Conservation (phyloP, 768 basidiomycete genomes). For the Clitopilus hobsonii region DNA sequence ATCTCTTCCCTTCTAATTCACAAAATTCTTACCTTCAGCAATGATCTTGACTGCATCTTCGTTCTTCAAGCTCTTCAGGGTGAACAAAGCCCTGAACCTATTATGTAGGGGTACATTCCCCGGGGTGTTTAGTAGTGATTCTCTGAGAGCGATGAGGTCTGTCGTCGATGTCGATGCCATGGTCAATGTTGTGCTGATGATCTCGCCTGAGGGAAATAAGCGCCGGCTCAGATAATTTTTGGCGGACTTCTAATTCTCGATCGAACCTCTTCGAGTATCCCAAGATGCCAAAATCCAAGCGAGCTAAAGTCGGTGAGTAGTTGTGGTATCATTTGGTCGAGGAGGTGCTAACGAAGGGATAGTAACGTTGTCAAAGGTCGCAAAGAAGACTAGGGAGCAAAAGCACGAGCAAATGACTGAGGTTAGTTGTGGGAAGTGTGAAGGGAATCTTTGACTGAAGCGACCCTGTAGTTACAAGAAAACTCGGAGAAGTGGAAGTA, state of each 20-base stretch:
- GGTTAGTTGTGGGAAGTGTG: constrained; percentile 36
- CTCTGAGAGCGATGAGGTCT: constrained; percentile 67
- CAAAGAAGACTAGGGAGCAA: constrained; percentile 88
- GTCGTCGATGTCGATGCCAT: constrained; percentile 34
- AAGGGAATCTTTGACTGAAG: constrained; percentile 3
- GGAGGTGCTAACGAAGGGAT: constrained; percentile 9
- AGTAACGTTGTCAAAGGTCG: constrained; percentile 94
- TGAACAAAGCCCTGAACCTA: constrained; percentile 88
- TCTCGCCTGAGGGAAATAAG: constrained; percentile 14
- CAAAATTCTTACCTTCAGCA: constrained; percentile 56
- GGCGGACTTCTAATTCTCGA: constrained; percentile 48
- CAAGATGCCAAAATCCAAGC: constrained; percentile 85
- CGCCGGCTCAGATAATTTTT: constrained; percentile 23
- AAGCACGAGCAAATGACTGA: constrained; percentile 81
- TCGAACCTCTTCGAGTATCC: constrained; percentile 14
- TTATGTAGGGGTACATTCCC: constrained; percentile 76
- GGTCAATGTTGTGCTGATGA: constrained; percentile 14
- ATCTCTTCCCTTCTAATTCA: background rate
- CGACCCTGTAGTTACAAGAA: constrained; percentile 59
- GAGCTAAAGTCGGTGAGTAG: constrained; percentile 77
- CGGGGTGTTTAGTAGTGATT: constrained; percentile 71
- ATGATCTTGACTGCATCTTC: constrained; percentile 83
- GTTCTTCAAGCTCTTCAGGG: constrained; percentile 77
- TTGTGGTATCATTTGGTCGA: constrained; percentile 4
- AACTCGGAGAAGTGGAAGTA: constrained; percentile 89